phyloP scores from a whole-genome alignment of 192 early-diverging fungal species.

The Coemansia sp. region DNA sequence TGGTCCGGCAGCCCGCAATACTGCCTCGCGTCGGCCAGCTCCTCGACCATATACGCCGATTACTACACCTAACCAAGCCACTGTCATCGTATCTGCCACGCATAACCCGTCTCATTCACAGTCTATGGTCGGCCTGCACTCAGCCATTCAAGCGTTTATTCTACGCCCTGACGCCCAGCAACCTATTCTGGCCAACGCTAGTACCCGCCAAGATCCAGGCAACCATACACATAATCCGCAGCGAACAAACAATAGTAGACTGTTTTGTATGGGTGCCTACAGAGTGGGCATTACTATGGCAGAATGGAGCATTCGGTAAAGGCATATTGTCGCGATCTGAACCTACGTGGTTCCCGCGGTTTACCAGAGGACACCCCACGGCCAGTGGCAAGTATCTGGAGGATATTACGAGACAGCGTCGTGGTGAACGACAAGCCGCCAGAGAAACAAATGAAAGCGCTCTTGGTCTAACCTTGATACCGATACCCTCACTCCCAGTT shows the following conservation, averaged over 20 bases:
- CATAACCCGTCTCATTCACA: neutral
- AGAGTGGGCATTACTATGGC: slow-evolving; percentile 55
- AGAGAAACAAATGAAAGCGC: neutral
- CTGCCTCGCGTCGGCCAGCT: slow-evolving; percentile 33
- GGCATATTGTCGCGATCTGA: slow-evolving; percentile 78
- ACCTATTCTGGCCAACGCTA: slow-evolving; percentile 34
- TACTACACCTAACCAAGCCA: neutral
- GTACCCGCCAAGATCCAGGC: slow-evolving; percentile 19
- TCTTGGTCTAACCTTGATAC: neutral
- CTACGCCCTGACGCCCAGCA: slow-evolving; percentile 12
- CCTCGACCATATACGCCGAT: slow-evolving; percentile 15
- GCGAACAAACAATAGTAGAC: slow-evolving; percentile 11
- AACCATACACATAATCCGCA: slow-evolving; percentile 15
- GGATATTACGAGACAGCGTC: slow-evolving; percentile 40
- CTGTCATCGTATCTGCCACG: neutral
- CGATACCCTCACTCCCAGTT: slow-evolving; percentile 11
- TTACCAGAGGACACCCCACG: neutral
- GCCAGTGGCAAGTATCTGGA: slow-evolving; percentile 22
- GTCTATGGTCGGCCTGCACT: neutral
- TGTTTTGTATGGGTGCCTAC: slow-evolving; percentile 34
- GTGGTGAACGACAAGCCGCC: slow-evolving; percentile 16
- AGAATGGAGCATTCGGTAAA: slow-evolving; percentile 74
- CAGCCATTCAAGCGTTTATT: neutral
- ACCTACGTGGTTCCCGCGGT: slow-evolving; percentile 68
- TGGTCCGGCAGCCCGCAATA: slow-evolving; percentile 30